phyloP scores from a whole-genome alignment of 176 grass and related monocot genomes.

The Coix lacrymajobi region DNA sequence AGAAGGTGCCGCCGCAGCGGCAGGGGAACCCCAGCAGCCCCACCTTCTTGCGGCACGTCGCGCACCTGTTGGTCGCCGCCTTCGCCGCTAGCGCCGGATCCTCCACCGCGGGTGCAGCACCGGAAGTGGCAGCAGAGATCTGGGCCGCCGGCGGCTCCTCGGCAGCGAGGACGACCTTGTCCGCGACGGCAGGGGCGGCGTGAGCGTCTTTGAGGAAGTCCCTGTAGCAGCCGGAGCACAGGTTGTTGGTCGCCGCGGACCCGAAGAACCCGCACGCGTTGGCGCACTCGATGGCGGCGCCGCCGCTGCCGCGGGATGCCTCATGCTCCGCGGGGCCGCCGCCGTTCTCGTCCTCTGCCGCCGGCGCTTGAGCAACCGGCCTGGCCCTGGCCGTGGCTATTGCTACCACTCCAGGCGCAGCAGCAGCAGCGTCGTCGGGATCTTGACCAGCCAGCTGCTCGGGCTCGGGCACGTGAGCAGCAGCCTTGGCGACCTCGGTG shows the following conservation, averaged over 20 bases:
- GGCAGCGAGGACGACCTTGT: neutral
- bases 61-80: slow-evolving; percentile 26
- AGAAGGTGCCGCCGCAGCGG: slow-evolving; percentile 48
- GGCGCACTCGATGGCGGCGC: neutral
- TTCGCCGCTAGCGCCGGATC: neutral
- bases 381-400: neutral
- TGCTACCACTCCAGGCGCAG: neutral
- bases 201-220: neutral
- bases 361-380: neutral
- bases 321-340: neutral
- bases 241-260: slow-evolving; percentile 7
- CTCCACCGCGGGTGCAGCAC: neutral
- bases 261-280: slow-evolving; percentile 50
- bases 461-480: neutral
- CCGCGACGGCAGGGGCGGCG: neutral
- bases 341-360: neutral
- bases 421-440: neutral
- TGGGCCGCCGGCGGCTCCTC: neutral
- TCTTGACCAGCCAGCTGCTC: neutral
- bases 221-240: slow-evolving; percentile 48
- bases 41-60: slow-evolving; percentile 41
- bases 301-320: fast-evolving
- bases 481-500: too few species aligned
- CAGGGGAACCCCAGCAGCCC: slow-evolving; percentile 47
- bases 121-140: neutral